These are phyloP conservation scores for Diaporthe nobilis DNA, from an alignment of 2,329 filamentous ascomycete species.

Conservation along the genomic window DNA sequence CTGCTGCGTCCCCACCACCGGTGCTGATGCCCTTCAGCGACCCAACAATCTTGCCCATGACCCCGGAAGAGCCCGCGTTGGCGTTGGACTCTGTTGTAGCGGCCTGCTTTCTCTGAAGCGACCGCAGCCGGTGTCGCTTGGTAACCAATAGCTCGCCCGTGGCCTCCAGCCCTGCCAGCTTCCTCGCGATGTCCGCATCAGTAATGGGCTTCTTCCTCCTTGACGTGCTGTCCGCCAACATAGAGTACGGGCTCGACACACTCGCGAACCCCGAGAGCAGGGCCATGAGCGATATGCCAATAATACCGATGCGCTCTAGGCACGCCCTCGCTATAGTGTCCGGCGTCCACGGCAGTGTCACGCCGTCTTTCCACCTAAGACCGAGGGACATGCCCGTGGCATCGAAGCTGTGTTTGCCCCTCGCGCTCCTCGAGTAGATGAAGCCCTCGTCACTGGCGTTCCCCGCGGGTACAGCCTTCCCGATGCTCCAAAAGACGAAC, in stretches of 20 bases:
- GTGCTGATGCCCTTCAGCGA: conserved; percentile 71
- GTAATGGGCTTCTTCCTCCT: conserved; percentile 71
- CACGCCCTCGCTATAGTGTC: conserved; percentile 65
- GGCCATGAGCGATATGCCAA: conserved; percentile 89
- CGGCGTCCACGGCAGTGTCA: conserved; percentile 43
- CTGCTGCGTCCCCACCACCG: conserved; percentile 70
- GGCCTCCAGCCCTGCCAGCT: conserved; percentile 83
- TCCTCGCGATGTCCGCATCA: conserved; percentile 81
- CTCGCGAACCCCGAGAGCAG: conserved; percentile 90
- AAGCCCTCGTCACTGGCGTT: conserved; percentile 43
- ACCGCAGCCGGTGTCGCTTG: conserved; percentile 80
- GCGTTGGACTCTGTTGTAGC: conserved; percentile 42
- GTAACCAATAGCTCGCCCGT: conserved; percentile 83
- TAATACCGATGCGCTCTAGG: conserved; percentile 81
- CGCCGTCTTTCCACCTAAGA: conserved; percentile 43
- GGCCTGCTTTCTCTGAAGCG: conserved; percentile 74
- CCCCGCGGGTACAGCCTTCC: conserved; percentile 69
- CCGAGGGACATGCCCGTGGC: conserved; percentile 50
- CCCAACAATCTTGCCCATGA: conserved; percentile 82
- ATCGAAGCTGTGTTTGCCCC: conserved; percentile 49
- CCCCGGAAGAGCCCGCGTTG: conserved; percentile 62
- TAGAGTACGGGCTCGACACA: conserved; percentile 90
- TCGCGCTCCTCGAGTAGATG: conserved; percentile 44
- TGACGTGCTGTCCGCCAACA: conserved; percentile 74
- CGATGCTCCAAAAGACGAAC: conserved; percentile 82